Evolutionary conservation across 148 eudicot genomes (phyloP), one percentile per base, ranked within the genome.

Genomic region (Beta vulgaris): DNA sequence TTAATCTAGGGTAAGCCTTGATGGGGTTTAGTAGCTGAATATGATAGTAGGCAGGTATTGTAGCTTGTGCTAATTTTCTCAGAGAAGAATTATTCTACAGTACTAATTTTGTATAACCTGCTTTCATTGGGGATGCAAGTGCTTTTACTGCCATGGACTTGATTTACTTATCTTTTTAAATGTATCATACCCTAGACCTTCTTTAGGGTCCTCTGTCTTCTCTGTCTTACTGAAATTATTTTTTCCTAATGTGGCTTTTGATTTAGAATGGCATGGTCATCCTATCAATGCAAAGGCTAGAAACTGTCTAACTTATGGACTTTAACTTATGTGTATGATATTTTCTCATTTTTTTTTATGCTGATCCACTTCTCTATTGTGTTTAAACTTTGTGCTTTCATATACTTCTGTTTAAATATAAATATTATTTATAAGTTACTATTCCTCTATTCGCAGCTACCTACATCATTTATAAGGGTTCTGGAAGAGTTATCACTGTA

Each of bases 391-490:
- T 26, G 42, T 51, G n/a, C 54, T 48, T 68, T 39, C 31, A 32
- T 53, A 35, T 19, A n/a, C n/a, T 68, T 51, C 39, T 77, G 55
- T 74, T 46, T 11, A 58, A 60, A 59, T 7, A 73, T 48, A 51
- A 13, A 76, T 59, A 18, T 67, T 70, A 31, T 78, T 53, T 60
- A 81, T 80, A 93, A 95, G 91, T 91, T 19, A 86, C 91, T 46
- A 77, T 91, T 63, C 98, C 90, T 70, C 97, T 97, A n/a, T 93
- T 93, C 77, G 68, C 88, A 11, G 80, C 94, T 67, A 88, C 89
- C 62, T 93, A 95, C 80, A 74, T 79, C 77, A 79, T 82, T 64
- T 93, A 97, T 81, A 93, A 86, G 81, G 98, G 98, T 14, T 71
- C 84, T 8, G 93, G 98, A 46, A 81, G 85, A 83, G 76, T 90